phyloP scores from a whole-genome alignment of 2,329 filamentous ascomycete species.

The Aspergillus amoenus region DNA sequence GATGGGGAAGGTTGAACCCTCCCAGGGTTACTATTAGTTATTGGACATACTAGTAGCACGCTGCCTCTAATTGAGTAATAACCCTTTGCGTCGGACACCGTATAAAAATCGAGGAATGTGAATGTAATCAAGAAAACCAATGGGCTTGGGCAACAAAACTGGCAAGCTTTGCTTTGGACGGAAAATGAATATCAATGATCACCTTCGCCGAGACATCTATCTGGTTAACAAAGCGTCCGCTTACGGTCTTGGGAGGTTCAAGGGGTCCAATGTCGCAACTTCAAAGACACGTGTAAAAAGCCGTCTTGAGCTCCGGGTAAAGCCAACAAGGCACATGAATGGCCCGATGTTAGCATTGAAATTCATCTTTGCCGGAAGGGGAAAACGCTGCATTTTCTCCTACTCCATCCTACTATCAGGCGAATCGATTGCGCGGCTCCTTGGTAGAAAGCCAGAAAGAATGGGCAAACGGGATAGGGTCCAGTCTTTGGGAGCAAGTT shows the following conservation, averaged over 20 bases:
- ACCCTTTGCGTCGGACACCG: too few relatives aligned
- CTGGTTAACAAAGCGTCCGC: not conserved
- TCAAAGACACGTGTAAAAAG: not conserved
- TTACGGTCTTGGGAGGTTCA: not conserved
- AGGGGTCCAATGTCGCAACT: not conserved
- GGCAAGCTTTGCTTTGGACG: not conserved
- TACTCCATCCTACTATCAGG: conserved; percentile 13
- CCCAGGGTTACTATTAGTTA: too few relatives aligned
- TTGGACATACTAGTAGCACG: not conserved
- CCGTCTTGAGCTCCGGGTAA: not conserved
- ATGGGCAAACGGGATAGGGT: conserved; percentile 2
- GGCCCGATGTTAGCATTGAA: not conserved
- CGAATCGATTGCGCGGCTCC: conserved; percentile 2
- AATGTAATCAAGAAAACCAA: too few relatives aligned
- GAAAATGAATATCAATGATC: not conserved
- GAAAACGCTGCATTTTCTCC: conserved; percentile 2
- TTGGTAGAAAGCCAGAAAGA: conserved; percentile 17
- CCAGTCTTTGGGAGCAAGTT: conserved; percentile 5
- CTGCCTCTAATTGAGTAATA: too few relatives aligned
- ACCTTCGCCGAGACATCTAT: not conserved
- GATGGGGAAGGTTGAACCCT: not conserved
- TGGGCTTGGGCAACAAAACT: not conserved
- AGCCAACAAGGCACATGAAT: not conserved
- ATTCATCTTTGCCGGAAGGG: not conserved
- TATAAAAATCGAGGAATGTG: not conserved